A percentile compares a stretch with the other conserved stretches of the same genome.
phyloP scores from a whole-genome alignment of 2,329 filamentous ascomycete genomes.

The Aspergillus sojae region DNA sequence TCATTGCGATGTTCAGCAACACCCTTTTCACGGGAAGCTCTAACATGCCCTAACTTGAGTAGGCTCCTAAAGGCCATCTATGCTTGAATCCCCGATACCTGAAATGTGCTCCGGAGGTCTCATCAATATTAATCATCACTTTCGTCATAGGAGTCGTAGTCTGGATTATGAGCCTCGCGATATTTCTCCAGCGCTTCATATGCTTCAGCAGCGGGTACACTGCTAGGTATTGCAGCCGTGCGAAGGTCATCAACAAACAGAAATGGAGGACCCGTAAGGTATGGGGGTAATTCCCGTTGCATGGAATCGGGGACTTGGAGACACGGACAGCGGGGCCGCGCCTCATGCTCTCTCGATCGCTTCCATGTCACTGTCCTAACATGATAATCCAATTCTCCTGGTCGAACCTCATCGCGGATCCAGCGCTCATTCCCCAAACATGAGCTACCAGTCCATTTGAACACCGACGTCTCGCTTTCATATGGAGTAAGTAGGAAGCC shows the following conservation, averaged over 20 bases:
- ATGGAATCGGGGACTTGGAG: neutral
- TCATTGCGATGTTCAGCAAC: too few relatives aligned
- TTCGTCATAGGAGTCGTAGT: neutral
- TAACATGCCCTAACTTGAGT: too few relatives aligned
- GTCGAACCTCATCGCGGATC: slow-evolving; percentile 47
- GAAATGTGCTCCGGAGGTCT: too few relatives aligned
- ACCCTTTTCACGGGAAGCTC: too few relatives aligned
- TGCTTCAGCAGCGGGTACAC: neutral
- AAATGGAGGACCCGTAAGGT: neutral
- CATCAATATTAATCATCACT: neutral
- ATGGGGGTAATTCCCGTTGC: neutral
- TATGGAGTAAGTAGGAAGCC: slow-evolving; percentile 35
- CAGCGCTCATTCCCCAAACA: slow-evolving; percentile 44
- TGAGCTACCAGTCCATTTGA: slow-evolving; percentile 51
- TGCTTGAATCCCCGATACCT: too few relatives aligned
- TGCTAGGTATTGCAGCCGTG: neutral
- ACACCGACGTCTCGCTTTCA: slow-evolving; percentile 31
- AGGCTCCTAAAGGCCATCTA: too few relatives aligned
- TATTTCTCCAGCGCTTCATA: neutral
- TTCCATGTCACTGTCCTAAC: slow-evolving; percentile 45
- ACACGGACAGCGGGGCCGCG: neutral
- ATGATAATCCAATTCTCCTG: slow-evolving; percentile 49
- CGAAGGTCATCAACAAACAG: neutral
- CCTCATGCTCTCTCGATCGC: neutral
- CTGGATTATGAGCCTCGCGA: neutral